These are phyloP conservation scores for Phaseolus lunatus DNA, from an alignment of 306 rosid genomes.

Conservation along the genomic window DNA sequence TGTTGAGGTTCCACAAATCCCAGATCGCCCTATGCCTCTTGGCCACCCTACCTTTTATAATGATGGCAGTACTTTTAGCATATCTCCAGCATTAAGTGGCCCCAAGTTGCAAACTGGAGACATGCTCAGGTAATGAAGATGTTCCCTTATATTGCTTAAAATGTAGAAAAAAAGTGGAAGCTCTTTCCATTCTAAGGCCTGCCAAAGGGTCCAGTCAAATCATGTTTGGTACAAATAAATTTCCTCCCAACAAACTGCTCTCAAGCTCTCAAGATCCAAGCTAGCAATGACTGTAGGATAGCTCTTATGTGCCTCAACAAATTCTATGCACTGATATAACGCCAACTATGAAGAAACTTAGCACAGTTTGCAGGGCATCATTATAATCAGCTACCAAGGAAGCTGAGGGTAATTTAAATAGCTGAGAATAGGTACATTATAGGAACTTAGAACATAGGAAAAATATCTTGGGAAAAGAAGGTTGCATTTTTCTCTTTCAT, in stretches of 20 bases:
- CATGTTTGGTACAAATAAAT: slow-evolving; percentile 24
- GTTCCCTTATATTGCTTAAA: slow-evolving; percentile 33
- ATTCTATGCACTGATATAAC: slow-evolving; percentile 16
- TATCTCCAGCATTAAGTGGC: slow-evolving; percentile 80
- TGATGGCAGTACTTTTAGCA: slow-evolving; percentile 65
- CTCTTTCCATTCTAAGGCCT: slow-evolving; percentile 39
- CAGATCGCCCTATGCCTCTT: slow-evolving; percentile 94
- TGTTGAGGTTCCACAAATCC: slow-evolving; percentile 82
- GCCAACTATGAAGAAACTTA: slow-evolving; percentile 43
- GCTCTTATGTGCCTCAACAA: slow-evolving; percentile 18
- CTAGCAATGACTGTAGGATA: slow-evolving; percentile 36
- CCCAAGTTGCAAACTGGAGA: slow-evolving; percentile 66
- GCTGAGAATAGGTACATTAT: slow-evolving; percentile 20
- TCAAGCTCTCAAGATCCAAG: slow-evolving; percentile 43
- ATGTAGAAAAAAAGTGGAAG: slow-evolving; percentile 35
- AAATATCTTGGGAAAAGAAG: slow-evolving; percentile 22
- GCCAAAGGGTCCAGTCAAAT: slow-evolving; percentile 22
- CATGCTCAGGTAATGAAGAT: slow-evolving; percentile 82
- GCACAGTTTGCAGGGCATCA: slow-evolving; percentile 29
- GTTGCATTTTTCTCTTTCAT: slow-evolving; percentile 35
- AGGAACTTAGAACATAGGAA: slow-evolving; percentile 37
- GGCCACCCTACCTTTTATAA: slow-evolving; percentile 72
- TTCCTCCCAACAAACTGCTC: slow-evolving; percentile 22
- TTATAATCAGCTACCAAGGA: slow-evolving; percentile 34
- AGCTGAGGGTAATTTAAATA: slow-evolving; percentile 31